A percentile compares a stretch with the other conserved stretches of the same genome.
phyloP scores from a whole-genome alignment of 148 eudicot species.

The Amaranthus cruentus region DNA sequence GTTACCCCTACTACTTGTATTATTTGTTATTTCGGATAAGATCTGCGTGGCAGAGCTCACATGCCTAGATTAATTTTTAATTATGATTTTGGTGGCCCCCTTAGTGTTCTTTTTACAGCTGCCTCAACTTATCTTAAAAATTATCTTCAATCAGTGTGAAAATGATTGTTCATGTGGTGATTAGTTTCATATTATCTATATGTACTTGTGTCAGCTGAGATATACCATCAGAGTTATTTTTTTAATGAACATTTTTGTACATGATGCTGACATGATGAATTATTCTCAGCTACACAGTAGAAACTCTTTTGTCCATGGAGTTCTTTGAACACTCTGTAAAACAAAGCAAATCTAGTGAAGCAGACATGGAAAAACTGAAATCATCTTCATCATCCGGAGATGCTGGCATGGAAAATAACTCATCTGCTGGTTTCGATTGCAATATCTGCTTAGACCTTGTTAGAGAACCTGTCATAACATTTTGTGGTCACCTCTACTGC shows the following conservation, averaged over 20 bases:
- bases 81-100: slow-evolving; percentile 12
- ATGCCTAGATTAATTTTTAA: slow-evolving; percentile 1
- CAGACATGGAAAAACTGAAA: slow-evolving; percentile 30
- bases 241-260: neutral
- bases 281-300: neutral
- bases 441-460: slow-evolving; percentile 78
- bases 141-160: neutral
- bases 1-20: neutral
- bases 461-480: slow-evolving; percentile 75
- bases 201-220: neutral
- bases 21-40: slow-evolving; percentile 15
- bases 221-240: neutral
- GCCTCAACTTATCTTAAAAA: neutral
- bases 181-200: neutral
- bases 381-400: slow-evolving; percentile 26
- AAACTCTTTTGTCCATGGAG: slow-evolving; percentile 29
- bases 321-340: slow-evolving; percentile 26
- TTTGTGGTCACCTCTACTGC: slow-evolving; percentile 91
- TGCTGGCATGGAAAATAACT: slow-evolving; percentile 28
- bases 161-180: neutral
- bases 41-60: slow-evolving; percentile 1
- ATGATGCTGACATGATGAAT: neutral
- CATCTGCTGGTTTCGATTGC: slow-evolving; percentile 67
- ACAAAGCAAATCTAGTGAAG: slow-evolving; percentile 13
- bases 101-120: neutral